phyloP scores from a whole-genome alignment of 805 yeast genomes.

The Saccharomycopsis sp. region DNA sequence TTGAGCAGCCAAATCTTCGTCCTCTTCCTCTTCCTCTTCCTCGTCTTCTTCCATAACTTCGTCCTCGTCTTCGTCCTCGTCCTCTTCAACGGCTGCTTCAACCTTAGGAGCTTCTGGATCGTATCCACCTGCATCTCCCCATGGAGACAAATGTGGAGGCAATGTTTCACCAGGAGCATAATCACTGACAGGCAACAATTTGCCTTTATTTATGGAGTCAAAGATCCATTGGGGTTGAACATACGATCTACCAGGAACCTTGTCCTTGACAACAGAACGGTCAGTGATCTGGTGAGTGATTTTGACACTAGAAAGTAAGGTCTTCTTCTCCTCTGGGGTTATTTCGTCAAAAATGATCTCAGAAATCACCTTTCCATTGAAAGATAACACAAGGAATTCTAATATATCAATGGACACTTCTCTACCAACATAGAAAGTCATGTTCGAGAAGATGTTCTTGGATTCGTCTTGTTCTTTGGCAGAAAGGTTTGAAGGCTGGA shows the following conservation, averaged over 20 bases:
- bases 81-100: conserved; percentile 46
- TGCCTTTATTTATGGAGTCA: conserved; percentile 77
- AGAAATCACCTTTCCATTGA: conserved; percentile 80
- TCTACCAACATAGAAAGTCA: conserved; percentile 84
- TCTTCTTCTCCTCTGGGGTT: conserved; percentile 34
- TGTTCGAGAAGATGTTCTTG: conserved; percentile 62
- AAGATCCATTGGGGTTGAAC: conserved; percentile 98
- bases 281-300: conserved; percentile 94
- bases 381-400: conserved; percentile 78
- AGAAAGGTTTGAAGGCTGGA: conserved; percentile 60
- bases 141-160: conserved; percentile 97
- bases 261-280: conserved; percentile 72
- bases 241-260: conserved; percentile 87
- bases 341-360: conserved; percentile 84
- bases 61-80: conserved; percentile 46
- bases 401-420: conserved; percentile 91
- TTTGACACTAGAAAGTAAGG: conserved; percentile 24
- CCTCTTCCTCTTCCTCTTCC: conserved; percentile 46
- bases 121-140: conserved; percentile 94
- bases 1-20: conserved; percentile 55
- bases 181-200: conserved; percentile 65
- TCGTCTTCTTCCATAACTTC: conserved; percentile 47
- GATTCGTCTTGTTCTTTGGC: conserved; percentile 36
- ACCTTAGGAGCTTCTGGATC: conserved; percentile 64
- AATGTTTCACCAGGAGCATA: conserved; percentile 93